A percentile compares a stretch with the other conserved stretches of the same genome.
Evolutionary conservation across 169 alveolate genomes (phyloP).

Genomic region (Plasmodium relictum): DNA sequence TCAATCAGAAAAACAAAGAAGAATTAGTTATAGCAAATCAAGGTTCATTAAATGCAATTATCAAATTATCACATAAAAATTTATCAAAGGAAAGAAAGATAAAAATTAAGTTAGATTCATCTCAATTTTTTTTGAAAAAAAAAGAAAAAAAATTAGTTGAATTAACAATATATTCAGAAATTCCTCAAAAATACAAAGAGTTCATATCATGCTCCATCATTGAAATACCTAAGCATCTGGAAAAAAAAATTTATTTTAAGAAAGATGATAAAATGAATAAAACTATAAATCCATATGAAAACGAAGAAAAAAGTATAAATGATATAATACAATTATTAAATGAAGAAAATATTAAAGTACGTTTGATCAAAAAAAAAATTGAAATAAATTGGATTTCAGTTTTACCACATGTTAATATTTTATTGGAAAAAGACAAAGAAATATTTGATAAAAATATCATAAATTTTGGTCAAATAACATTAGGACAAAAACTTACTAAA

Average conservation of each 20-base stretch:
- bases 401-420: slow-evolving; percentile 52
- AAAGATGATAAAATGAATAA: slow-evolving; percentile 16
- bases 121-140: slow-evolving; percentile 53
- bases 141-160: slow-evolving; percentile 30
- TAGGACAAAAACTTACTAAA: slow-evolving; percentile 56
- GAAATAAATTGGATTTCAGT: slow-evolving; percentile 46
- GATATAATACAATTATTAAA: slow-evolving; percentile 51
- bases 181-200: slow-evolving; percentile 51
- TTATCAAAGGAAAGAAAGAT: slow-evolving; percentile 34
- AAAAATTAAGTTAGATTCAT: slow-evolving; percentile 61
- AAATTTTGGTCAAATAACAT: slow-evolving; percentile 55
- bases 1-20: slow-evolving; percentile 57
- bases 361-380: slow-evolving; percentile 58
- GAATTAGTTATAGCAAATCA: slow-evolving; percentile 46
- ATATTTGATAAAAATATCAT: slow-evolving; percentile 48
- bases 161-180: slow-evolving; percentile 37
- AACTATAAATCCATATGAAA: slow-evolving; percentile 38
- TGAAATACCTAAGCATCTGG: slow-evolving; percentile 61
- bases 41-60: slow-evolving; percentile 47
- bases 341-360: slow-evolving; percentile 45
- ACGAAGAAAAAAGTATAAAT: slow-evolving; percentile 20
- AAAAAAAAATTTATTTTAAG: slow-evolving; percentile 17
- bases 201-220: slow-evolving; percentile 48
- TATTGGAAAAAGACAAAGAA: slow-evolving; percentile 32
- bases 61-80: slow-evolving; percentile 57